Base-by-base conservation (phyloP, 257 asterid genomes). In the Cordia subcordata region DNA sequence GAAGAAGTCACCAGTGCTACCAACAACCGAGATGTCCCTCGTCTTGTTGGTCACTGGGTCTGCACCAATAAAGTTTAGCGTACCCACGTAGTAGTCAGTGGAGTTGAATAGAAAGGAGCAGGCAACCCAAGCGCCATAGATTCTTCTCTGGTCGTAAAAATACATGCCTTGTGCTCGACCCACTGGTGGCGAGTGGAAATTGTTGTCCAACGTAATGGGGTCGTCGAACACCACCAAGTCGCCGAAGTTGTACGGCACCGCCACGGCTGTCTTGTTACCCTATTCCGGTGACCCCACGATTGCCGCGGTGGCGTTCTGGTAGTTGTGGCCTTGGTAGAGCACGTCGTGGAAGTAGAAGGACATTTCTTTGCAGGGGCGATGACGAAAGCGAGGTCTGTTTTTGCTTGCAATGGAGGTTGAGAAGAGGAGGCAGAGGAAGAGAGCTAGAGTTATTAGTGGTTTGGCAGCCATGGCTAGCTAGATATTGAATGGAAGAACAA, bases 1-100 rank as follows among this genome's bases (percentile, higher is more conserved):
- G 84, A 90, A 90, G 67, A 87, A 90, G 39, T 90, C 96, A 0
- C 96, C 97, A 0, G 97, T 86, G 8, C 97, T 96, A 1, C 97
- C 97, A 10, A 90, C 63, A 4, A 90, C 93, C 39, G 94, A 84
- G 40, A 90, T 62, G 57, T 90, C 96, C 79, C 96, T 82, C 0
- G 85, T 79, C 85, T 82, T 81, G 63, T 49, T 46, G 19, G 17
- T 49, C 53, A 49, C 15, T 11, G 53, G 53, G 8, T 49, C 53
- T 11, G 19, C 20, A 19, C 53, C 53, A 0, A 21, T 21, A 49
- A 49, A 49, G 16, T 16, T 49, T 4, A 49, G 15, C 15, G 22
- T 49, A 19, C 53, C 53, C 1, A 13, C 15, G 16, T 49, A 67
- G 10, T 49, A 67, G 10, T 49, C 53, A 2, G 53, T 49, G 2